Evolutionary conservation across 2,329 filamentous ascomycete species (phyloP), one percentile per base, ranked within the genome.

Genomic region (Incumbomyces lentus): DNA sequence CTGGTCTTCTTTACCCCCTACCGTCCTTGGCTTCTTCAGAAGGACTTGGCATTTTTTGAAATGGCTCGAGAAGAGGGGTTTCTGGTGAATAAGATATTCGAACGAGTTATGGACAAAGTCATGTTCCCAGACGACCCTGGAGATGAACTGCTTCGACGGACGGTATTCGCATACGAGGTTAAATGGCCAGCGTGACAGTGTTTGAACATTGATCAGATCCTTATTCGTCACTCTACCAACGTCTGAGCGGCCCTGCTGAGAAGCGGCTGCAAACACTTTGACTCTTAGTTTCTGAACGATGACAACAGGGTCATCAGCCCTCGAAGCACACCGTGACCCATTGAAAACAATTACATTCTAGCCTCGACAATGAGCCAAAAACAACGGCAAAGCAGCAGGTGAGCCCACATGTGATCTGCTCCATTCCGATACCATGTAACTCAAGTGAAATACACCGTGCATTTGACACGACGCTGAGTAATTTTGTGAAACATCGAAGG

Each of bases 1-100:
- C 76, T 89, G 57, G 88, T 95, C 6, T 93, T 95, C 64, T 96
- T 95, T 68, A 94, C 89, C 0, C 89, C 86, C 16, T 95, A 96
- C 66, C 75, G 92, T 52, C 89, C 90, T 1, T 95, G 89, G 89
- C 70, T 95, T 60, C 73, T 84, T 58, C 76, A 88, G 52, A 84
- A 87, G 64, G 92, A 95, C 59, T 71, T 94, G 62, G 77, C 75
- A 3, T 95, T 95, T 68, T 95, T 95, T 60, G 84, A 88, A 40
- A 60, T 88, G 48, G 85, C 82, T 3, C 71, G 77, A 49, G 75
- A 77, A 43, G 73, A 71, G 40, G 88, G 87, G 0, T 84, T 95
- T 50, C 66, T 66, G 13, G 88, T 95, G 2, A 81, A 82, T 53
- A 86, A 90, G 69, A 73, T 94, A 30, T 70, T 89, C 40, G 86